Base-by-base conservation (phyloP, 441 rosid genomes). In the Croton setiger region DNA sequence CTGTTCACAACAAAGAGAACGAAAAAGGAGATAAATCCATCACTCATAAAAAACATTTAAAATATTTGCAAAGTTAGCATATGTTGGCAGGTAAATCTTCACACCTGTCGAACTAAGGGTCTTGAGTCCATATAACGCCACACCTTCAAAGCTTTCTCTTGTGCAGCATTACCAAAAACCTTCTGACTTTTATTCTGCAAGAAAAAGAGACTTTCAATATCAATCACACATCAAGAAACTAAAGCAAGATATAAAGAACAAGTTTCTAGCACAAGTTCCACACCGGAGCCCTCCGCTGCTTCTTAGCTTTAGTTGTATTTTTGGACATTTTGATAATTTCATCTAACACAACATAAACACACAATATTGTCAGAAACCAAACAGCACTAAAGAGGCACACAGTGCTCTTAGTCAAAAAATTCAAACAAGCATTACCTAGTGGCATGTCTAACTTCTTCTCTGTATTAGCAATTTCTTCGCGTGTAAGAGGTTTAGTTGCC, bases 371-470 rank as follows among this genome's bases (percentile, higher is more conserved):
- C 55, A 71, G 7, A 4, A 37, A 69, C 64, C 31, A 72, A 66
- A n/a, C 33, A 31, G 43, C 27, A 21, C 27, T 49, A 37, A 35
- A 36, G 53, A 3, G 33, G 35, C 64, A 45, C 27, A 0, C 37
- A 63, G 37, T 23, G 43, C 6, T 43, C 5, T 8, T 61, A 68
- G 59, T 51, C 33, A 17, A 18, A 6, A 35, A 27, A 7, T 4
- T 60, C 47, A 7, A 15, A 53, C 61, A 14, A 71, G 18, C 72
- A 37, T 67, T n/a, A 93, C 98, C 97, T 70, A 94, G 78, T 23
- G 98, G 78, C 98, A 94, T 93, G 81, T 82, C 91, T 85, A 94
- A 78, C 68, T 91, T 91, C 92, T 87, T 94, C 60, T 90, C 98
- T 4, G 93, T 85, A 58, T 84, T 87, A 56, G 96, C 96, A 63